Conservation (phyloP, 2,329 filamentous ascomycete genomes). For the Diaporthe aspalathi region DNA sequence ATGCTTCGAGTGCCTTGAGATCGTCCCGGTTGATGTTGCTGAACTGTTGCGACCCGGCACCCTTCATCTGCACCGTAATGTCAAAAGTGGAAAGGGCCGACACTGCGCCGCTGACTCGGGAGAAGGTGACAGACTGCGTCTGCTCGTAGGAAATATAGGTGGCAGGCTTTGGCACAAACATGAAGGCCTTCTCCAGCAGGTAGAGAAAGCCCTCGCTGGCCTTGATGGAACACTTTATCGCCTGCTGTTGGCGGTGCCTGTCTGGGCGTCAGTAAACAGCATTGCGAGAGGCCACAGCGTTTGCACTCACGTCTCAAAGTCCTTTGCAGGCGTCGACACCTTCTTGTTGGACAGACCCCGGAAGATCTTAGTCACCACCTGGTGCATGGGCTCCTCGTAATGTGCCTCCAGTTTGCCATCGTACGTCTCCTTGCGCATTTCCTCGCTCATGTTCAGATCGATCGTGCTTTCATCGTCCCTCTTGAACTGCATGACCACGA, state of each 20-base stretch:
- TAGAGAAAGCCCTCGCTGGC: conserved; percentile 98
- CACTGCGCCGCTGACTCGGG: conserved; percentile 91
- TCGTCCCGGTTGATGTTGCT: conserved; percentile 99
- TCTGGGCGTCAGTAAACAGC: conserved; percentile 38
- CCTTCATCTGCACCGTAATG: conserved; percentile 93
- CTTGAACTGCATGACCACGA: conserved; percentile 99
- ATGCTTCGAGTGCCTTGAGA: conserved; percentile 93
- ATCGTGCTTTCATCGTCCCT: conserved; percentile 97
- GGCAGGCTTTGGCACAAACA: conserved; percentile 98
- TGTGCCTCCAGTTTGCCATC: conserved; percentile 88
- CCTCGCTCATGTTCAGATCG: conserved; percentile 95
- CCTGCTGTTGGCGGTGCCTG: conserved; percentile 89
- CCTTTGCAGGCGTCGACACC: conserved; percentile 91
- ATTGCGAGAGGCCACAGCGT: background rate
- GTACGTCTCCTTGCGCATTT: conserved; percentile 85
- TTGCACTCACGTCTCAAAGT: conserved; percentile 79
- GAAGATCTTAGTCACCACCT: conserved; percentile 96
- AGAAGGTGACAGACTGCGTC: conserved; percentile 91
- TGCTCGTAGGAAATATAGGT: conserved; percentile 98
- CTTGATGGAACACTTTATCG: conserved; percentile 99
- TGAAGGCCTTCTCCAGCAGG: conserved; percentile 97
- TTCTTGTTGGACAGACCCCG: conserved; percentile 94
- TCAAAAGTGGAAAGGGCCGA: conserved; percentile 97
- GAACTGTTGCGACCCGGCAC: conserved; percentile 91
- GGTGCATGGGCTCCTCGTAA: conserved; percentile 93